Evolutionary conservation across 163 green algal genomes (phyloP), one percentile per base, ranked within the genome.

Genomic region (Volvox carteri): DNA sequence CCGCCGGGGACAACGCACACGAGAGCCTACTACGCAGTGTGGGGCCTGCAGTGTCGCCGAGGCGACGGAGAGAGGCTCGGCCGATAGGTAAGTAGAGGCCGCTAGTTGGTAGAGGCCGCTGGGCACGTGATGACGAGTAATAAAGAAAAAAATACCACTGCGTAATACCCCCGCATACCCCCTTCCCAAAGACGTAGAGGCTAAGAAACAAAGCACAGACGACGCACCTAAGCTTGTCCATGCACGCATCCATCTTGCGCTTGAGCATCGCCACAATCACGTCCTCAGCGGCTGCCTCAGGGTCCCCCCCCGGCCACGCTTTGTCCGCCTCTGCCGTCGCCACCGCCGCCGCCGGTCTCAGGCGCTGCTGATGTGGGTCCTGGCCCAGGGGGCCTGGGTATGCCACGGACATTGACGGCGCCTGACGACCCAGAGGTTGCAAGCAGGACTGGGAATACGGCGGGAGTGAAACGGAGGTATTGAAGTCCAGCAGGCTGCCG

Each of bases 181-280:
- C 68, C 16, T 42, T 21, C n/a, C n/a, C n/a, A n/a, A n/a, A n/a
- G n/a, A n/a, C n/a, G n/a, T n/a, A n/a, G n/a, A n/a, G n/a, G n/a
- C n/a, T n/a, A n/a, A n/a, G n/a, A n/a, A n/a, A n/a, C n/a, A n/a
- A n/a, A n/a, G n/a, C n/a, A n/a, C n/a, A n/a, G n/a, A n/a, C n/a
- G n/a, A 81, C 78, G 2, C 78, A 86, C 79, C 79, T 86, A 18
- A 86, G 62, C 44, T 67, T 86, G 60, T 86, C 79, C 79, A 86
- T 86, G 62, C 79, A 86, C 16, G 79, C 60, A 41, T 86, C 79
- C 79, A 86, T 86, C 62, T 78, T 78, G 42, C 79, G 79, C 30
- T 78, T 78, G 5, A 86, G 62, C 79, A 86, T 78, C 42, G 62
- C 37, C 62, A 86, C 79, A 54, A 86, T 86, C 6, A 86, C 60